Evolutionary conservation across 2,329 filamentous ascomycete species (phyloP).

Genomic region (Cladosporium sp.): DNA sequence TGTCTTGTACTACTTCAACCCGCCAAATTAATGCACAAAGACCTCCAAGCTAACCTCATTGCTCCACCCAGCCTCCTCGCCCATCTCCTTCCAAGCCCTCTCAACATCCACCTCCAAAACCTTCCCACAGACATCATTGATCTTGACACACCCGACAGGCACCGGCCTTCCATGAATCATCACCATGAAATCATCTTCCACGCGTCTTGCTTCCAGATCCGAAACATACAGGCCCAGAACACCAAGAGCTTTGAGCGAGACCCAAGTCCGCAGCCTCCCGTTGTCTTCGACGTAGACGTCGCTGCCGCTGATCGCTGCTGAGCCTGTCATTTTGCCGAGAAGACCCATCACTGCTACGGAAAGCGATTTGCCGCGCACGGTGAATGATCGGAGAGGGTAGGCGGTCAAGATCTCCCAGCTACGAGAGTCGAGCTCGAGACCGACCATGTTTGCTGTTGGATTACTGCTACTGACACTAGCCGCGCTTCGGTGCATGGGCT

Average conservation of each 20-base stretch:
- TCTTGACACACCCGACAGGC: slow-evolving; percentile 62
- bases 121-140: slow-evolving; percentile 39
- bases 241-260: slow-evolving; percentile 77
- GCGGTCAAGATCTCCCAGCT: slow-evolving; percentile 83
- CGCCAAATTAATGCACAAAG: slow-evolving; percentile 41
- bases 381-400: slow-evolving; percentile 64
- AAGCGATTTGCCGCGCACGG: slow-evolving; percentile 43
- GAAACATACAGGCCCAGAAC: slow-evolving; percentile 77
- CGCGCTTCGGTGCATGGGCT: slow-evolving; percentile 43
- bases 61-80: slow-evolving; percentile 69
- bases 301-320: slow-evolving; percentile 70
- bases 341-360: slow-evolving; percentile 73
- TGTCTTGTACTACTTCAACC: not conserved
- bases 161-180: slow-evolving; percentile 72
- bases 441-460: slow-evolving; percentile 48
- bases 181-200: slow-evolving; percentile 35
- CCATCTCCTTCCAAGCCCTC: slow-evolving; percentile 74
- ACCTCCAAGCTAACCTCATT: slow-evolving; percentile 76
- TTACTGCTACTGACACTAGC: slow-evolving; percentile 37
- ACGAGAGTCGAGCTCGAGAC: slow-evolving; percentile 61
- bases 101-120: slow-evolving; percentile 77
- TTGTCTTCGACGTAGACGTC: slow-evolving; percentile 59
- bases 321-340: slow-evolving; percentile 84
- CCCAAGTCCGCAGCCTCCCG: slow-evolving; percentile 64
- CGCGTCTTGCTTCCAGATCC: slow-evolving; percentile 56